Evolutionary conservation across 2,329 filamentous ascomycete species (phyloP), one percentile per base, ranked within the genome.

Genomic region (Colletotrichum lini): DNA sequence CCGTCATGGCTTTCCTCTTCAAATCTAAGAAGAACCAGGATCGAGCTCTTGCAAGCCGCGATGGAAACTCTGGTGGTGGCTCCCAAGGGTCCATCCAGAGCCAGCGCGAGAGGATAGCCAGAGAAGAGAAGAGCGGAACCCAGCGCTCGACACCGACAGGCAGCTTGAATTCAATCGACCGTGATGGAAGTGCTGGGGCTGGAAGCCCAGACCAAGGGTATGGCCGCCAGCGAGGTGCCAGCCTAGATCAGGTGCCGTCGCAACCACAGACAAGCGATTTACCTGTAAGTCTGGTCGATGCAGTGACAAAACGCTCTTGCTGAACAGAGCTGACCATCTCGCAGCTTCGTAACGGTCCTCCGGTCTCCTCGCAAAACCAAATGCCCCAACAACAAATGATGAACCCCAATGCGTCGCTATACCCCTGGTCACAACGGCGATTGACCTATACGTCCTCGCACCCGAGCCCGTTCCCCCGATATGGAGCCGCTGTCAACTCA

Each of bases 401-500:
- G 61, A 88, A 90, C 73, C 88, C 90, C 50, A 96, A 95, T 81
- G 86, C 92, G 50, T 94, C 94, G 6, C 90, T 97, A 65, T 99
- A 98, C 79, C 96, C 96, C 0, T 99, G 96, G 96, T 98, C 96
- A 74, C 94, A 97, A 80, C 91, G 94, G 72, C 91, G 94, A 67
- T 83, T 99, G 64, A 96, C 93, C 74, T 98, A 98, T 81, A 94
- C 94, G 18, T 91, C 94, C 6, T 89, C 92, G 3, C 92, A 95
- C 78, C 89, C 92, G 13, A 95, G 94, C 75, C 96, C 96, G 0
- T 99, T 99, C 77, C 96, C 96, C 16, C 91, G 96, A 80, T 99
- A 99, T 88, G 96, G 96, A 79, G 95, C 97, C 62, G 96, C 97
- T 8, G 96, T 98, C 80, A 99, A 99, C 81, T 90, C 95, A 0